Evolutionary conservation across 768 basidiomycete genomes (phyloP).

Genomic region (Tephrocybe sp.): DNA sequence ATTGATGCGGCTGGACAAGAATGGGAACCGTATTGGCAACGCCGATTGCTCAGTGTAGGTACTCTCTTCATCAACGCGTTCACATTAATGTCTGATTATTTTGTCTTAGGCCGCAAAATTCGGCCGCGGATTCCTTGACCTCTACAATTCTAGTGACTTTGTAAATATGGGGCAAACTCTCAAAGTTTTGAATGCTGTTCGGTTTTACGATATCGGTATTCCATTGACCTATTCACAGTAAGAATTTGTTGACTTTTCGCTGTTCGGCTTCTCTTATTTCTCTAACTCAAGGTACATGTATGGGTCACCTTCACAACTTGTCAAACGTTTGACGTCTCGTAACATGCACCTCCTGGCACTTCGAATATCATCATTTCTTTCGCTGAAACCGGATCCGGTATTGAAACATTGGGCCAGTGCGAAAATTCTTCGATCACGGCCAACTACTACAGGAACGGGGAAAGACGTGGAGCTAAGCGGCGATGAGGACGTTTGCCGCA

Average conservation of each 20-base stretch:
- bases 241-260: slow-evolving; percentile 23
- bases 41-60: slow-evolving; percentile 75
- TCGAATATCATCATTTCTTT: slow-evolving; percentile 81
- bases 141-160: slow-evolving; percentile 90
- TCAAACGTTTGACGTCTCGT: slow-evolving; percentile 79
- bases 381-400: slow-evolving; percentile 81
- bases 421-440: slow-evolving; percentile 77
- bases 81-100: not conserved
- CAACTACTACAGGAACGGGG: slow-evolving; percentile 49
- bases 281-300: slow-evolving; percentile 64
- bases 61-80: not conserved
- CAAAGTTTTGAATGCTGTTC: slow-evolving; percentile 91
- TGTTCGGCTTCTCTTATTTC: not conserved
- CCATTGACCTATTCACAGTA: slow-evolving; percentile 92
- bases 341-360: slow-evolving; percentile 91
- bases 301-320: slow-evolving; percentile 75
- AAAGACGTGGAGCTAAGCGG: slow-evolving; percentile 55
- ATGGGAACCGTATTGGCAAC: slow-evolving; percentile 90
- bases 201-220: slow-evolving; percentile 89
- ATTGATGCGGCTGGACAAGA: slow-evolving; percentile 93
- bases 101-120: slow-evolving; percentile 85
- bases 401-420: slow-evolving; percentile 95
- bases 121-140: slow-evolving; percentile 89
- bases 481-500: slow-evolving; percentile 75
- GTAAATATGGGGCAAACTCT: slow-evolving; percentile 89